Evolutionary conservation across 2,329 filamentous ascomycete genomes (phyloP), one percentile per base, ranked within the genome.

Genomic region (Pseudogymnoascus verrucosus): DNA sequence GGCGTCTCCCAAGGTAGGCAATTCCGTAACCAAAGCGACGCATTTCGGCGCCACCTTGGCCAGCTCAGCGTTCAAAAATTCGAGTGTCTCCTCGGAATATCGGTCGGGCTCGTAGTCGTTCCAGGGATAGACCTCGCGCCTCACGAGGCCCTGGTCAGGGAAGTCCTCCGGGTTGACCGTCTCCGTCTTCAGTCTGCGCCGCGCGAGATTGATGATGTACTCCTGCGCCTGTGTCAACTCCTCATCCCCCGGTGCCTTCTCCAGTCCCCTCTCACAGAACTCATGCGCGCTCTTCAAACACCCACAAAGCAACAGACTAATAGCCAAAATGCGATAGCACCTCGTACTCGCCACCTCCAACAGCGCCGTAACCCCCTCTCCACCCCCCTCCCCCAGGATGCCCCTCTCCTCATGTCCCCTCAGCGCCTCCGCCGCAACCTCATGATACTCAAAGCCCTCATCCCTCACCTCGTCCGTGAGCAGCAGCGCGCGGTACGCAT

Each of bases 401-500:
- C 61, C 59, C 37, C 62, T 60, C n/a, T 54, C 31, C 23, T 39
- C 39, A 39, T 64, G 65, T 7, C 51, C 34, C 19, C 64, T 61
- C 36, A 74, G 63, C 4, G 70, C 64, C 28, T 84, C 82, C 5
- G 80, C 68, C 7, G 88, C 87, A 69, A 84, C 78, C 14, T 91
- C 86, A 72, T 95, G 88, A 71, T 92, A 96, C 74, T 97, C 91
- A 69, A 90, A 93, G 40, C 85, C 84, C 66, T 93, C 89, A 63
- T 95, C 88, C 67, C 82, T 76, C 37, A 91, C 83, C 68, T 95
- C 91, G 72, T 98, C 93, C 14, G 89, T 84, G 57, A 99, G 79
- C 3, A 96, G 83, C n/a, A 98, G 81, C 1, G 93, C 92, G 63
- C 89, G 88, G 74, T 98, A 98, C 4, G 91, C 91, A 78, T 97